Conservation (phyloP, 2,329 filamentous ascomycete genomes). For the Aspergillus melleus region DNA sequence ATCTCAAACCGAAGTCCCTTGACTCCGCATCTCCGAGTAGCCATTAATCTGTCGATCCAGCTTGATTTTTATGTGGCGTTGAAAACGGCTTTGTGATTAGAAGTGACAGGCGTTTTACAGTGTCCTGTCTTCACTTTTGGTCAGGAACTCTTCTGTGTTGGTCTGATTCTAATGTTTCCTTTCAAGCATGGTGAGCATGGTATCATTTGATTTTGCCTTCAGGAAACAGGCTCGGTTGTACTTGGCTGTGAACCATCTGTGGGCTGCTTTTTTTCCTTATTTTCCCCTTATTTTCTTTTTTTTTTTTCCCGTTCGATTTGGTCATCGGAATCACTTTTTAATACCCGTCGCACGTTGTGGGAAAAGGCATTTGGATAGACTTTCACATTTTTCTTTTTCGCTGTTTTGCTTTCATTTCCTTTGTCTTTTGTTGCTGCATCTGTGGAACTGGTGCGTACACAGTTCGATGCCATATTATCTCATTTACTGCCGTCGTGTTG, state of each 20-base stretch:
- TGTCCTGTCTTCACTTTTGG: conserved; percentile 12
- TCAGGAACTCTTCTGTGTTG: conserved; percentile 8
- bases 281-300: conserved; percentile 13
- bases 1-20: conserved; percentile 44
- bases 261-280: conserved; percentile 7
- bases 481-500: conserved; percentile 3
- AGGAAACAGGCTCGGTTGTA: background rate
- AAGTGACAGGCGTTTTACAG: conserved; percentile 31
- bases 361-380: conserved; percentile 25
- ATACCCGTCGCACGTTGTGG: conserved; percentile 25
- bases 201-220: conserved; percentile 4
- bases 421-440: conserved; percentile 5
- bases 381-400: conserved; percentile 17
- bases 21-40: conserved; percentile 38
- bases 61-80: conserved; percentile 29
- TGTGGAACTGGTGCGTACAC: conserved; percentile 7
- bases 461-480: conserved; percentile 1
- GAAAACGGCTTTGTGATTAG: conserved; percentile 31
- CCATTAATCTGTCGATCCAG: conserved; percentile 27
- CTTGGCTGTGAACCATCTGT: background rate
- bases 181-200: conserved; percentile 11
- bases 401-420: conserved; percentile 10
- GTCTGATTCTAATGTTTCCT: conserved; percentile 5
- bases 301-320: conserved; percentile 15
- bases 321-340: conserved; percentile 20